A percentile compares a stretch with the other conserved stretches of the same genome.
phyloP scores from a whole-genome alignment of 139 green algal species.

The Tetraselmis chui region DNA sequence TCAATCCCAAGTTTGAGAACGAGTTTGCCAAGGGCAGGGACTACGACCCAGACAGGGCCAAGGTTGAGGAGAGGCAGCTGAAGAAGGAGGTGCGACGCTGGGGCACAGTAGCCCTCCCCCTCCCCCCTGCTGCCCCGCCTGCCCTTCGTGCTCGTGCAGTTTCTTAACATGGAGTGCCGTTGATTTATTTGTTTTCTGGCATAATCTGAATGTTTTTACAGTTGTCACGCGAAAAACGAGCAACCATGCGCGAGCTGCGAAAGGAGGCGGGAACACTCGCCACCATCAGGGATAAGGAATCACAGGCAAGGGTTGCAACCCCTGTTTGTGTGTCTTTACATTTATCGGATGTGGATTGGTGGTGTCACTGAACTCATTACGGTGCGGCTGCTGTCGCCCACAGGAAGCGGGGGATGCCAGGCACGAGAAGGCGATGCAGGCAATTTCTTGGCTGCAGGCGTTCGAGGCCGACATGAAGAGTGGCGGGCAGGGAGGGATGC shows the following conservation, averaged over 20 bases:
- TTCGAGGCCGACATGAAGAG: slow-evolving; percentile 74
- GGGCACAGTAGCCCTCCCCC: slow-evolving; percentile 32
- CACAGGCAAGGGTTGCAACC: too few species aligned
- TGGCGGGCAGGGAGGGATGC: slow-evolving; percentile 82
- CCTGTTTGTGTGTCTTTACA: too few species aligned
- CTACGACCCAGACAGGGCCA: slow-evolving; percentile 75
- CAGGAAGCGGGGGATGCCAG: slow-evolving; percentile 9
- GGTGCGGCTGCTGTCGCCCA: background rate
- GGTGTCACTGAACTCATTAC: too few species aligned
- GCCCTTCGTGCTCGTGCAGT: background rate
- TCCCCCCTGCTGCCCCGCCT: background rate
- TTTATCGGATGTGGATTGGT: too few species aligned
- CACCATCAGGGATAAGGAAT: slow-evolving; percentile 15
- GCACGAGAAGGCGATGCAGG: slow-evolving; percentile 29
- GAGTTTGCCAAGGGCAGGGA: slow-evolving; percentile 57
- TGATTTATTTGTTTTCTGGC: background rate
- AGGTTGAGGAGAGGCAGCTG: slow-evolving; percentile 49
- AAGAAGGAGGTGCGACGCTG: slow-evolving; percentile 47
- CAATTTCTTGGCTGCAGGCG: slow-evolving; percentile 66
- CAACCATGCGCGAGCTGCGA: slow-evolving; percentile 80
- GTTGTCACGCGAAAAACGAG: slow-evolving; percentile 3
- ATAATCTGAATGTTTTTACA: too few species aligned
- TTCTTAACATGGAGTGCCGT: background rate
- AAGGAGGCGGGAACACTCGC: slow-evolving; percentile 74
- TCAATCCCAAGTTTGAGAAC: slow-evolving; percentile 89